phyloP scores from a whole-genome alignment of 1,284 basidiomycete genomes.

The Microbotryum scabiosae region DNA sequence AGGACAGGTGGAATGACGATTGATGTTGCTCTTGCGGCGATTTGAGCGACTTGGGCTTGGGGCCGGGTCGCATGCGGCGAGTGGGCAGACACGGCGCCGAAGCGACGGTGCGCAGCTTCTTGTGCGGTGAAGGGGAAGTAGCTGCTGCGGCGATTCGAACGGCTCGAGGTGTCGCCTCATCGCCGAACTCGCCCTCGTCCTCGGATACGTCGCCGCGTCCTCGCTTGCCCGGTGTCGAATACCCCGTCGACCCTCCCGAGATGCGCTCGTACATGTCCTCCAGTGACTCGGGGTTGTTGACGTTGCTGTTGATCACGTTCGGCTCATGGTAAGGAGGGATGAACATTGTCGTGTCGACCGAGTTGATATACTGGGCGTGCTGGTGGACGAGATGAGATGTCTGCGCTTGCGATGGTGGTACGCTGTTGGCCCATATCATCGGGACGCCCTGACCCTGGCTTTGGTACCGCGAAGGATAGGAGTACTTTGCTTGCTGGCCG shows the following conservation, averaged over 20 bases:
- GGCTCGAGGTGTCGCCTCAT: slow-evolving; percentile 6
- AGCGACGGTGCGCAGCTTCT: slow-evolving; percentile 27
- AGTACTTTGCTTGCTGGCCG: slow-evolving; percentile 12
- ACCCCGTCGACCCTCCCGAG: not conserved
- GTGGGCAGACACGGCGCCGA: slow-evolving; percentile 25
- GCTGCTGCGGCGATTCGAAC: not conserved
- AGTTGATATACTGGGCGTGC: not conserved
- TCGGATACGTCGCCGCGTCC: not conserved
- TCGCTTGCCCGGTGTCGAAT: slow-evolving; percentile 15
- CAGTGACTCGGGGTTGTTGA: slow-evolving; percentile 20
- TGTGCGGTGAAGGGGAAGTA: slow-evolving; percentile 5
- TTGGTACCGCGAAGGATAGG: slow-evolving; percentile 24
- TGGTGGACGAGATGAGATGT: slow-evolving; percentile 7
- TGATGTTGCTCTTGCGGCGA: slow-evolving; percentile 23
- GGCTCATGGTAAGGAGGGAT: slow-evolving; percentile 8
- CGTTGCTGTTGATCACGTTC: slow-evolving; percentile 20
- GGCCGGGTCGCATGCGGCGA: slow-evolving; percentile 24
- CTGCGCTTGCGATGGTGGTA: slow-evolving; percentile 1
- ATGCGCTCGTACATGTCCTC: slow-evolving; percentile 16
- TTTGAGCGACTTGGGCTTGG: slow-evolving; percentile 23
- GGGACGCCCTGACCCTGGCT: not conserved
- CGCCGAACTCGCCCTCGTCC: slow-evolving; percentile 13
- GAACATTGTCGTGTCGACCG: slow-evolving; percentile 4
- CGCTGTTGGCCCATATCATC: slow-evolving; percentile 1
- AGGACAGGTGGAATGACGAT: slow-evolving; percentile 24